A percentile compares a stretch with the other conserved stretches of the same genome.
phyloP scores from a whole-genome alignment of 352 stramenopile species.

The Phytophthora sp. region DNA sequence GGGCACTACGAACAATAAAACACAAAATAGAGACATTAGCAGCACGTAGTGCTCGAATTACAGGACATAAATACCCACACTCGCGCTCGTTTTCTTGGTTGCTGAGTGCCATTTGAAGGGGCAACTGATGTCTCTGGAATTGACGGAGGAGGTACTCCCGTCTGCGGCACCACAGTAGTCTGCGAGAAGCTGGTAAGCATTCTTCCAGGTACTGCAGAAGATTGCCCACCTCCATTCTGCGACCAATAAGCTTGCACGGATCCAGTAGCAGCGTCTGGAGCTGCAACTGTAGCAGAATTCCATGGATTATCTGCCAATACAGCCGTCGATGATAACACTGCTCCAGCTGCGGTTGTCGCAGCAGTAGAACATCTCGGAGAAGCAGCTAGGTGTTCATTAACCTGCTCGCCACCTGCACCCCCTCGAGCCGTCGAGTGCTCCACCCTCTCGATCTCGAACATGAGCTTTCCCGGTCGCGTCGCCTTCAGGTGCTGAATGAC shows the following conservation, averaged over 20 bases:
- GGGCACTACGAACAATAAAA: conserved; percentile 11
- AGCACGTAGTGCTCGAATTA: no score
- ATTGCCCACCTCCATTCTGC: conserved; percentile 8
- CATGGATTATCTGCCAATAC: no score
- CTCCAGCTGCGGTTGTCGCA: not conserved
- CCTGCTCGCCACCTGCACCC: not conserved
- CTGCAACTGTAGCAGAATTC: not conserved
- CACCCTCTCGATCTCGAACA: conserved; percentile 64
- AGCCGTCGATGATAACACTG: no score
- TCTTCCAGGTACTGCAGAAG: not conserved
- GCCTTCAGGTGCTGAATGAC: conserved; percentile 70
- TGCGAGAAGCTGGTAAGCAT: not conserved
- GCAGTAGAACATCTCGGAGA: not conserved
- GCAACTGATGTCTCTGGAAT: conserved; percentile 3
- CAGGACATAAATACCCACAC: conserved; percentile 41
- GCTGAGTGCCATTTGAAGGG: conserved; percentile 16
- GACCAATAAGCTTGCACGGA: not conserved
- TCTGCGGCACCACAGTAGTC: not conserved
- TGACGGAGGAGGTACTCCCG: conserved; percentile 8
- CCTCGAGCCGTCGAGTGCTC: no score
- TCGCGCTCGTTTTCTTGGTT: conserved; percentile 50
- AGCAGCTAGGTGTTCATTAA: not conserved
- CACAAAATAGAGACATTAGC: conserved; percentile 3
- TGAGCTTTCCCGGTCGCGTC: conserved; percentile 48
- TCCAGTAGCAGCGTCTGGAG: not conserved